These are phyloP conservation scores for Arthroderma sp. DNA, from an alignment of 2,329 filamentous ascomycete species.

Conservation along the genomic window DNA sequence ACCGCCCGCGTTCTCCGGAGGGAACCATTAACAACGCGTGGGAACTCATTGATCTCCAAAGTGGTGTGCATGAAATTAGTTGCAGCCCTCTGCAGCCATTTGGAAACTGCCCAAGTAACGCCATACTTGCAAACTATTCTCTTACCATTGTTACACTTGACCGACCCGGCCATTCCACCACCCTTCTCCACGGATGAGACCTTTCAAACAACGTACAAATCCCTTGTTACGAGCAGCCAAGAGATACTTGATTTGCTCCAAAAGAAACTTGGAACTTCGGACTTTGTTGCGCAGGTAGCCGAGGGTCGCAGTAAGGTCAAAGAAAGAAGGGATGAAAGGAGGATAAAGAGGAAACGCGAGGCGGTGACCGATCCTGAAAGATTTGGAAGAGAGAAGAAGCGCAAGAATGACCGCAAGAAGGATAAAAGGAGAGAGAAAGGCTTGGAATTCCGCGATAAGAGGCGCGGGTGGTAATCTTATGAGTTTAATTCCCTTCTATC, in stretches of 20 bases:
- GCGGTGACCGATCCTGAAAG: slow-evolving; percentile 71
- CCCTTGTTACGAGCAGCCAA: slow-evolving; percentile 56
- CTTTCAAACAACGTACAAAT: slow-evolving; percentile 57
- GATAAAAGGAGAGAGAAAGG: slow-evolving; percentile 69
- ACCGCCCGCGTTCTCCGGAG: slow-evolving; percentile 67
- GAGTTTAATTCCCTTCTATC: not conserved
- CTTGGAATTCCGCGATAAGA: slow-evolving; percentile 54
- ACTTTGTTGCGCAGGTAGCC: slow-evolving; percentile 62
- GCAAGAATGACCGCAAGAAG: slow-evolving; percentile 73
- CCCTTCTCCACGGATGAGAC: slow-evolving; percentile 58
- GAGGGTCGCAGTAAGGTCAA: slow-evolving; percentile 61
- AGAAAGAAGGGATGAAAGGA: slow-evolving; percentile 57
- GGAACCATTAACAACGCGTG: slow-evolving; percentile 51
- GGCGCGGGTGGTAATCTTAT: slow-evolving; percentile 51
- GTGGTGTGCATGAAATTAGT: slow-evolving; percentile 62
- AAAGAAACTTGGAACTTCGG: slow-evolving; percentile 66
- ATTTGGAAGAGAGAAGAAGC: slow-evolving; percentile 64
- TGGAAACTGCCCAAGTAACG: slow-evolving; percentile 44
- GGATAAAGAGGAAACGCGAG: slow-evolving; percentile 78
- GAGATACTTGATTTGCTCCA: slow-evolving; percentile 73
- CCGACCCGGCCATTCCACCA: slow-evolving; percentile 60
- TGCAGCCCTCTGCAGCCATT: slow-evolving; percentile 52
- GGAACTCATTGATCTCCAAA: slow-evolving; percentile 57
- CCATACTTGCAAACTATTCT: slow-evolving; percentile 53
- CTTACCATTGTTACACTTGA: slow-evolving; percentile 65